phyloP scores from a whole-genome alignment of 257 asterid species.

The Forsythia viridissima region DNA sequence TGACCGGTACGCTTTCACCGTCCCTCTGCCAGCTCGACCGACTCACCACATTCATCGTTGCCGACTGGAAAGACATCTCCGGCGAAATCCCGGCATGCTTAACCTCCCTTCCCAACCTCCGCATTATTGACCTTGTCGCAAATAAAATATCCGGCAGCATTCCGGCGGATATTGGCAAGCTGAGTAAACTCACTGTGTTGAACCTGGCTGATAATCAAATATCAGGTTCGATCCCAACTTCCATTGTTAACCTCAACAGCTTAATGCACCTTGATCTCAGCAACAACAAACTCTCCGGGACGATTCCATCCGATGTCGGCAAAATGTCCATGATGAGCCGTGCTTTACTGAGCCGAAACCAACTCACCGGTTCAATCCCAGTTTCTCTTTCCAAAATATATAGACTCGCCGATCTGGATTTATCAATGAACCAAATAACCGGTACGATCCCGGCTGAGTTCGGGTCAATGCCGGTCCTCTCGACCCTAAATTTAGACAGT shows the following conservation, averaged over 20 bases:
- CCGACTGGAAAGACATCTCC: constrained; percentile 91
- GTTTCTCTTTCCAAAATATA: constrained; percentile 50
- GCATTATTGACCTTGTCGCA: constrained; percentile 77
- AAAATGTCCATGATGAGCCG: constrained; percentile 90
- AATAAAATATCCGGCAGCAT: constrained; percentile 77
- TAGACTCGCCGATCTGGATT: constrained; percentile 79
- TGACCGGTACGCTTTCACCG: constrained; percentile 80
- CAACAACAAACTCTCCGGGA: constrained; percentile 64
- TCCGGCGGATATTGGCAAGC: constrained; percentile 67
- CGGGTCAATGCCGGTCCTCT: constrained; percentile 90
- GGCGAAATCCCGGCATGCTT: constrained; percentile 81
- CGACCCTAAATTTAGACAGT: constrained; percentile 70
- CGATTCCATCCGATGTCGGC: constrained; percentile 72
- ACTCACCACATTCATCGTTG: constrained; percentile 77
- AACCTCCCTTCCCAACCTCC: constrained; percentile 53
- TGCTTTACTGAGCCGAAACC: constrained; percentile 65
- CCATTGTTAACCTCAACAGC: constrained; percentile 63
- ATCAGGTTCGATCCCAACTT: constrained; percentile 62
- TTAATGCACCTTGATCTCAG: constrained; percentile 83
- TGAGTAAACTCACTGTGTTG: constrained; percentile 63
- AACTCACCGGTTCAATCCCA: constrained; percentile 77
- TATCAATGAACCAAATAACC: constrained; percentile 63
- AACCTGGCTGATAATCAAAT: constrained; percentile 85
- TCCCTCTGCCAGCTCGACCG: constrained; percentile 71
- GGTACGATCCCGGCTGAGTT: constrained; percentile 69